phyloP scores from a whole-genome alignment of 768 basidiomycete genomes.

The Ramaria rubella region DNA sequence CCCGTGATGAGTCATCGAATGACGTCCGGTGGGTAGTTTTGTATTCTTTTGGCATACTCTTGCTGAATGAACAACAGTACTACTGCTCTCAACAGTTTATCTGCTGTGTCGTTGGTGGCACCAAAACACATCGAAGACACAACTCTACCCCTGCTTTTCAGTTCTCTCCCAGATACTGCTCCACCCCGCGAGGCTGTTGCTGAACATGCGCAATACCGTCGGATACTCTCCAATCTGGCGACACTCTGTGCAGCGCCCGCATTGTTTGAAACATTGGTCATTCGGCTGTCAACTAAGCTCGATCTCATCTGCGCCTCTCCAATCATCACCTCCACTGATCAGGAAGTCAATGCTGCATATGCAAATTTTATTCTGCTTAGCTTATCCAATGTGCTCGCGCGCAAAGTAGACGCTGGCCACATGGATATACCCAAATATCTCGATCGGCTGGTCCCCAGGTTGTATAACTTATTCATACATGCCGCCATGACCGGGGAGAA shows the following conservation, averaged over 20 bases:
- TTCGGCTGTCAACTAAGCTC: conserved; percentile 71
- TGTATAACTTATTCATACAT: conserved; percentile 60
- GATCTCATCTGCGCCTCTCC: conserved; percentile 51
- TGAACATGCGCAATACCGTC: conserved; percentile 61
- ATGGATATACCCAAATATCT: conserved; percentile 75
- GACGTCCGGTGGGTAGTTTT: conserved; percentile 45
- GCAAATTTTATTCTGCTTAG: conserved; percentile 75
- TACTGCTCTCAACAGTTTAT: conserved; percentile 55
- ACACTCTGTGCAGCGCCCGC: conserved; percentile 64
- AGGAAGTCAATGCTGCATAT: conserved; percentile 72
- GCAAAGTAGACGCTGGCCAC: conserved; percentile 46
- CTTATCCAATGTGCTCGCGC: conserved; percentile 52
- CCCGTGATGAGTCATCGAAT: conserved; percentile 42
- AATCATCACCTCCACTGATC: conserved; percentile 29
- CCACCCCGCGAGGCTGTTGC: conserved; percentile 46
- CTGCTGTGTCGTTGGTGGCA: conserved; percentile 48
- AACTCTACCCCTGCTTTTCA: conserved; percentile 77
- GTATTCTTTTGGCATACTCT: not conserved
- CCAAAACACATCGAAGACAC: conserved; percentile 63
- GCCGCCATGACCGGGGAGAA: conserved; percentile 27
- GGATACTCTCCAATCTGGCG: conserved; percentile 59
- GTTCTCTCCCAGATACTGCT: conserved; percentile 60
- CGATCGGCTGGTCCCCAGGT: conserved; percentile 62
- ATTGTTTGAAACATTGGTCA: conserved; percentile 80
- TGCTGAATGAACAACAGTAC: conserved; percentile 35